Percentiles rank a stretch among this genome's conserved stretches.
Conservation (phyloP, 306 rosid genomes). For the Senna siamea region DNA sequence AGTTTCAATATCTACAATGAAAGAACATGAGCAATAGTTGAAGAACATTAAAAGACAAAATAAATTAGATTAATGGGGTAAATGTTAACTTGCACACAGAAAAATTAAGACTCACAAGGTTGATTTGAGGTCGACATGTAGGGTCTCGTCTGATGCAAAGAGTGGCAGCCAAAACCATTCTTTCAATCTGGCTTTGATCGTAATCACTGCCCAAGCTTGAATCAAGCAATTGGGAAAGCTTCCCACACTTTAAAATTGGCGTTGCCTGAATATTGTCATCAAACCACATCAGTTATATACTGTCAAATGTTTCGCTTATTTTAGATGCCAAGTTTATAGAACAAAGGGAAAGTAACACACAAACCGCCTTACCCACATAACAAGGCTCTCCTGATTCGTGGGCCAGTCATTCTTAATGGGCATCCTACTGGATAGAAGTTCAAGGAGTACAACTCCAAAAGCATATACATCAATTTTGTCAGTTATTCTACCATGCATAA, state of each 20-base stretch:
- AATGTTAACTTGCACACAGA: not conserved
- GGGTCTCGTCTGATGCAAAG: constrained; percentile 78
- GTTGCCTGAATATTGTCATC: constrained; percentile 62
- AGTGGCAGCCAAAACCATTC: constrained; percentile 82
- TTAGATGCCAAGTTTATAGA: constrained; percentile 13
- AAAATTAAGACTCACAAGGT: constrained; percentile 52
- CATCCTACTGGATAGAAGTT: constrained; percentile 84
- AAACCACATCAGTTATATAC: constrained; percentile 14
- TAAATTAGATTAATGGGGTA: not conserved
- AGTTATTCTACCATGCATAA: constrained; percentile 90
- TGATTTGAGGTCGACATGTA: constrained; percentile 67
- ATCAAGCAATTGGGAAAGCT: constrained; percentile 72
- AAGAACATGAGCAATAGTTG: constrained; percentile 7
- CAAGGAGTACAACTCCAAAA: constrained; percentile 93
- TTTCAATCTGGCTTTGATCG: constrained; percentile 59
- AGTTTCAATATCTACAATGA: constrained; percentile 73
- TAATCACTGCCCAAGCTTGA: constrained; percentile 61
- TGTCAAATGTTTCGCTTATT: constrained; percentile 13
- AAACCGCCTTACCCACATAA: constrained; percentile 75
- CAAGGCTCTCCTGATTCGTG: constrained; percentile 75
- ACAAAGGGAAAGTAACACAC: not conserved
- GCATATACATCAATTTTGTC: constrained; percentile 91
- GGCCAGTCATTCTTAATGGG: constrained; percentile 67
- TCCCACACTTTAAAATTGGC: constrained; percentile 68
- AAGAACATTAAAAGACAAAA: not conserved